These are phyloP conservation scores for Pythium periplocum DNA, from an alignment of 352 stramenopile species.

Conservation along the genomic window DNA sequence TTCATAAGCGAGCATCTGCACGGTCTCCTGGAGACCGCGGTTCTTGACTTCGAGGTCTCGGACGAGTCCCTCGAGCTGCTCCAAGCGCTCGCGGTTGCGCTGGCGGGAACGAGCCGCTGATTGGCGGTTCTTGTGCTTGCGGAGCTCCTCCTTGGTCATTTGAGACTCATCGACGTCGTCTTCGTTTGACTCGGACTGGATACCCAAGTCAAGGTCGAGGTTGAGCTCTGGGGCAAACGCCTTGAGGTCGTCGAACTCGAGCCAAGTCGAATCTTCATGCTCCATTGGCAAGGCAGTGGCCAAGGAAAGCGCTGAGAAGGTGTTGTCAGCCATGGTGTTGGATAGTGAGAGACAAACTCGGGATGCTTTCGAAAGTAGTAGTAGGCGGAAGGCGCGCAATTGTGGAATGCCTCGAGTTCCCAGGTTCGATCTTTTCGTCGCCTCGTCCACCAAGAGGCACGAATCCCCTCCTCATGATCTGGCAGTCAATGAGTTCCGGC, in stretches of 20 bases:
- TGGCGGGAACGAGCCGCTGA: slow-evolving; percentile 15
- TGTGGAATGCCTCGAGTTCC: background rate
- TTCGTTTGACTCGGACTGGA: background rate
- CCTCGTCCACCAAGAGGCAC: too few species aligned
- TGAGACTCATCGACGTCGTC: slow-evolving; percentile 5
- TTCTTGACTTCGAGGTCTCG: slow-evolving; percentile 9
- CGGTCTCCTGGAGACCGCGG: slow-evolving; percentile 4
- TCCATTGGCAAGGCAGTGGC: too few species aligned
- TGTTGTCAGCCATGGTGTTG: background rate
- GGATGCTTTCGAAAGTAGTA: background rate
- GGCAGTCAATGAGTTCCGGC: too few species aligned
- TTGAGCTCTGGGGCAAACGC: background rate
- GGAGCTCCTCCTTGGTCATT: slow-evolving; percentile 13
- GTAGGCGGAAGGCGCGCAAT: background rate
- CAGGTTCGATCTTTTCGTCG: background rate
- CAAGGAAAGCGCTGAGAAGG: too few species aligned
- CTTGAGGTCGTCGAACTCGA: background rate
- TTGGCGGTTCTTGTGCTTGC: slow-evolving; percentile 19
- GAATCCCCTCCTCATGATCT: too few species aligned
- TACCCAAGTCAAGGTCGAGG: background rate
- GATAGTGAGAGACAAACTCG: background rate
- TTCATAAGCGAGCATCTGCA: slow-evolving; percentile 3
- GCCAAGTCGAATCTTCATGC: background rate
- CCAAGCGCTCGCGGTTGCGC: slow-evolving; percentile 8
- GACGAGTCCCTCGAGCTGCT: slow-evolving; percentile 8